A percentile compares a stretch with the other conserved stretches of the same genome.
Evolutionary conservation across 257 asterid genomes (phyloP).

Genomic region (Gynochthodes officinalis): DNA sequence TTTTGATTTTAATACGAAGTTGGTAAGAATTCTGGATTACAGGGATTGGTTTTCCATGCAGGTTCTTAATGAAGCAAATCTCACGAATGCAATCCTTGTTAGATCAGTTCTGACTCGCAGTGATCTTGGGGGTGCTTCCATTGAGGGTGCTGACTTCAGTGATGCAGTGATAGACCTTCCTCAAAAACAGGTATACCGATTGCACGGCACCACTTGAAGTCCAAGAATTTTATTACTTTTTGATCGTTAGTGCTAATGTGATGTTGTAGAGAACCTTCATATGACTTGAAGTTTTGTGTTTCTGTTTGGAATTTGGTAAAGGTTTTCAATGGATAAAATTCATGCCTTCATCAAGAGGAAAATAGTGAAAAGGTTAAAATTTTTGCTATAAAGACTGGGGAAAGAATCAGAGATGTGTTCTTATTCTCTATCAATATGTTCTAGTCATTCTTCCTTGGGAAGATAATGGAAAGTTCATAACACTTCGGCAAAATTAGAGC

Average conservation of each 20-base stretch:
- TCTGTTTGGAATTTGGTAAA: too few species aligned
- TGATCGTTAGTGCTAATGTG: too few species aligned
- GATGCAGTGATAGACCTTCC: conserved; percentile 86
- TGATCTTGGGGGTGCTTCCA: conserved; percentile 86
- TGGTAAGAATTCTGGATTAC: not conserved
- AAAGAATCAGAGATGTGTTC: too few species aligned
- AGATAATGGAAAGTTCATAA: not conserved
- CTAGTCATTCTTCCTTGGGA: too few species aligned
- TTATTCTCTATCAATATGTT: too few species aligned
- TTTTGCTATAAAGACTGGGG: too few species aligned
- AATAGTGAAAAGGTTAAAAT: too few species aligned
- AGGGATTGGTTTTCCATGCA: conserved; percentile 21
- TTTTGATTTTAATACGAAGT: not conserved
- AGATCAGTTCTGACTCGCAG: conserved; percentile 90
- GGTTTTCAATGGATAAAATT: too few species aligned
- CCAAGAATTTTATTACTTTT: not conserved
- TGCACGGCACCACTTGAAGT: not conserved
- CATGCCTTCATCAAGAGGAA: too few species aligned
- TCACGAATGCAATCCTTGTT: conserved; percentile 81
- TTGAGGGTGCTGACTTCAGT: conserved; percentile 92
- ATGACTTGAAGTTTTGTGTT: too few species aligned
- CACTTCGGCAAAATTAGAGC: not conserved
- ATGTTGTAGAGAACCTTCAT: too few species aligned
- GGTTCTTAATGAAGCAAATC: conserved; percentile 92
- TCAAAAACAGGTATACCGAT: conserved; percentile 72